Conservation (phyloP, 768 basidiomycete genomes). For the Exidia glandulosa region DNA sequence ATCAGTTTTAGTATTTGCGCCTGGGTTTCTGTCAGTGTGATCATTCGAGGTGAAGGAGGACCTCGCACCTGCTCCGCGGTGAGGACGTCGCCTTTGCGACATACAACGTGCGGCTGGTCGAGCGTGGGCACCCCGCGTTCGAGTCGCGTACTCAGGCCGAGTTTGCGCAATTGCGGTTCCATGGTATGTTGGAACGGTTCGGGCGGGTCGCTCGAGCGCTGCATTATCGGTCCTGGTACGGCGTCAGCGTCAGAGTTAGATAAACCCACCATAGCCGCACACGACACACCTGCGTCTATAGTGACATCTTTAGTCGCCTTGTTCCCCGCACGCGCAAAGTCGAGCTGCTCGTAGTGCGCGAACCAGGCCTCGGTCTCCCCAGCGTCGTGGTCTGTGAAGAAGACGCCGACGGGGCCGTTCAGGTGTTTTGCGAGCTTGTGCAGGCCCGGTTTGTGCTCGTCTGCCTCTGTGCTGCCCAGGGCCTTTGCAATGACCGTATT, state of each 20-base stretch:
- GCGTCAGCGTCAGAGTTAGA: slow-evolving; percentile 30
- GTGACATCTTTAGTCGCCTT: slow-evolving; percentile 59
- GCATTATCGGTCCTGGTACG: slow-evolving; percentile 87
- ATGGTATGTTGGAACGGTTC: slow-evolving; percentile 95
- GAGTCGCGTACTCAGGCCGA: slow-evolving; percentile 79
- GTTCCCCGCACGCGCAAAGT: slow-evolving; percentile 88
- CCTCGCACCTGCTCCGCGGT: slow-evolving; percentile 42
- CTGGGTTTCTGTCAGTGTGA: slow-evolving; percentile 28
- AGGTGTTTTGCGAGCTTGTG: slow-evolving; percentile 82
- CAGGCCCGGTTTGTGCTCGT: slow-evolving; percentile 72
- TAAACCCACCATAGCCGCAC: neutral
- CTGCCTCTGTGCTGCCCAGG: slow-evolving; percentile 75
- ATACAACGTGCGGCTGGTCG: slow-evolving; percentile 68
- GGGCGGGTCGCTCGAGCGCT: slow-evolving; percentile 63
- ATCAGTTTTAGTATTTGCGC: slow-evolving; percentile 87
- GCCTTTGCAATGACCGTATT: slow-evolving; percentile 93
- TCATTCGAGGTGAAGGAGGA: neutral
- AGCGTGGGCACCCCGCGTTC: slow-evolving; percentile 82
- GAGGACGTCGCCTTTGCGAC: slow-evolving; percentile 68
- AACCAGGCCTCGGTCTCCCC: slow-evolving; percentile 93
- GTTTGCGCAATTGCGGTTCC: slow-evolving; percentile 89
- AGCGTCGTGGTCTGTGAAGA: slow-evolving; percentile 88
- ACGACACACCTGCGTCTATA: slow-evolving; percentile 55
- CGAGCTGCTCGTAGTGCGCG: slow-evolving; percentile 74
- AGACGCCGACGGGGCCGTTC: slow-evolving; percentile 86